Evolutionary conservation across 306 rosid species (phyloP), one percentile per base, ranked within the genome.

Genomic region (Malus sieversii): DNA sequence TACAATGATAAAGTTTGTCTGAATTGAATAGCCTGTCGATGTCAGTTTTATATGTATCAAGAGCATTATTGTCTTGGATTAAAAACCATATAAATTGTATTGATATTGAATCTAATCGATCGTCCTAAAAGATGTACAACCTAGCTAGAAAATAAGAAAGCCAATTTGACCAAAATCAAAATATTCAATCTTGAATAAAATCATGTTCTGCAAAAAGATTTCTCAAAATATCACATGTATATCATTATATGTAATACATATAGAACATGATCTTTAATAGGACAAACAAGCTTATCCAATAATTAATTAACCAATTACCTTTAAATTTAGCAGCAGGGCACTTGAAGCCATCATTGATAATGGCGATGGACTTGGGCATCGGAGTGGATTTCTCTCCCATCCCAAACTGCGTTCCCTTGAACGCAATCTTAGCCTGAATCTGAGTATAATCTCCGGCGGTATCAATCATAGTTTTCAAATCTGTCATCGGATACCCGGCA

Each of bases 331-430:
- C 59, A 3, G 71, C 74, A 0, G 97, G 99, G 82, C 99, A 95
- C 73, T 85, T 87, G 60, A 63, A 92, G 4, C 99, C 99, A 61
- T 92, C 97, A 30, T 92, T 92, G 20, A 40, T 82, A 0, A 95
- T 93, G 42, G 46, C 75, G 19, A 95, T 85, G 13, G 91, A 82
- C 83, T 85, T 95, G 3, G 99, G 99, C 99, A 95, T 82, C 0
- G 99, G 99, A 1, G 65, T 74, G 0, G 82, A 76, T 0, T 29
- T 71, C 0, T 73, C 52, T 23, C 79, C 86, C 22, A 86, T 73
- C 5, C 99, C 99, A 23, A 95, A 95, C 71, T 80, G 83, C 0
- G 97, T 83, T 1, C 99, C 99, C 1, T 16, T 74, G 8, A 95
- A 35, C 27, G 23, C 14, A 59, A 92, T 27, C 70, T 14, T 83